Percentiles rank a stretch among this genome's conserved stretches.
phyloP scores from a whole-genome alignment of 331 rosid species.

The Saraca asoca region DNA sequence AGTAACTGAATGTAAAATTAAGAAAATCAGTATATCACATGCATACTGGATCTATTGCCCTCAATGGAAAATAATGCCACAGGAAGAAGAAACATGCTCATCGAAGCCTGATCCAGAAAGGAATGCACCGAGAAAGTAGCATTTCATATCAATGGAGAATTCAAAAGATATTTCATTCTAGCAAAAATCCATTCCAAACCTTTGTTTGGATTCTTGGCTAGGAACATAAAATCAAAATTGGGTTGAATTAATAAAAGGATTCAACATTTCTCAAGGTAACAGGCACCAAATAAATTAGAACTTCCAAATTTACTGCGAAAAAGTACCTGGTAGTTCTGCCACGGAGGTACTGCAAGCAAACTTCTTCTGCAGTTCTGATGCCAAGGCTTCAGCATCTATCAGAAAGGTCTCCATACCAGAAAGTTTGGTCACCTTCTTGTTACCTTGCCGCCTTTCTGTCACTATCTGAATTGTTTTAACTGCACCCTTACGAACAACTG shows the following conservation, averaged over 20 bases:
- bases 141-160: no score
- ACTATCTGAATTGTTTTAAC: conserved; percentile 77
- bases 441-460: conserved; percentile 93
- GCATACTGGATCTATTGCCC: not conserved
- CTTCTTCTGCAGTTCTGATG: conserved; percentile 92
- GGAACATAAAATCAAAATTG: no score
- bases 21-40: conserved; percentile 11
- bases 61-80: no score
- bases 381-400: conserved; percentile 83
- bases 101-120: no score
- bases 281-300: conserved; percentile 15
- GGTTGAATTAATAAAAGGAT: not conserved
- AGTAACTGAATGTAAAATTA: conserved; percentile 16
- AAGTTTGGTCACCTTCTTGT: conserved; percentile 88
- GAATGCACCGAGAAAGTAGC: no score
- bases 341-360: conserved; percentile 93
- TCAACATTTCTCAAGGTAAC: conserved; percentile 6
- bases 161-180: no score
- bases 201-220: no score
- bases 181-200: no score
- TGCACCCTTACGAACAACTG: conserved; percentile 85
- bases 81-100: not conserved
- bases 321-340: conserved; percentile 83
- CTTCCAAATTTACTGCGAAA: conserved; percentile 2
- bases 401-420: conserved; percentile 84